Evolutionary conservation across 495 filamentous ascomycete genomes (phyloP), one percentile per base, ranked within the genome.

Genomic region (Zalerion maritima): DNA sequence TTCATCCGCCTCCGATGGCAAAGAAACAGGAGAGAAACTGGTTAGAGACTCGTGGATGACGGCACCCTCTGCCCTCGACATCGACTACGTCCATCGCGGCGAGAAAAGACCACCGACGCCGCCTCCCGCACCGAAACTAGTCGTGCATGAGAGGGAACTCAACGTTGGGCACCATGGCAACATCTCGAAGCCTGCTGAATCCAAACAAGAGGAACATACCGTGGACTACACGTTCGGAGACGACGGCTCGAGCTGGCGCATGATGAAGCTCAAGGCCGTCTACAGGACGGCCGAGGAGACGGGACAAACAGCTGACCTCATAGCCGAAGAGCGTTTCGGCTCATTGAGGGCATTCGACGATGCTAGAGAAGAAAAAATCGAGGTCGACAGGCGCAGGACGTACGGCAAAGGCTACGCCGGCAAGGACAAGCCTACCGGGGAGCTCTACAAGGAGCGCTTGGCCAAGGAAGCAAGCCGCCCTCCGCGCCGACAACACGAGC

Each of bases 41-140:
- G 41, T 43, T 18, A 57, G 89, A 33, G 91, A 94, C 54, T 69
- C 78, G 3, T 97, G 89, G 89, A 97, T 97, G 91, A 71, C 86
- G 39, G 75, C 74, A 2, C 86, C 89, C 0, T 78, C 78, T 4
- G 72, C 71, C 0, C 48, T 85, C 11, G 82, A 86, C 28, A 62
- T 94, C 31, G 84, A 94, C 38, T 93, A 89, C 47, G 75, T 80
- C 18, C 78, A 87, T 26, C 71, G 73, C 34, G 70, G 66, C 4
- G 39, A 47, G 5, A 62, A 70, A 36, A 47, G 50, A 8, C 56
- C 52, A 2, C 53, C 55, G 14, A 60, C 69, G 26, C 59, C 73
- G 6, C 64, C 68, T 28, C 69, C 75, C 5, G 76, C 79, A 32
- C 77, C 75, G 17, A 71, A 77, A 35, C 71, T 85, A 12, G 77